These are phyloP conservation scores for Eimeria praecox DNA, from an alignment of 169 alveolate species.

Conservation along the genomic window DNA sequence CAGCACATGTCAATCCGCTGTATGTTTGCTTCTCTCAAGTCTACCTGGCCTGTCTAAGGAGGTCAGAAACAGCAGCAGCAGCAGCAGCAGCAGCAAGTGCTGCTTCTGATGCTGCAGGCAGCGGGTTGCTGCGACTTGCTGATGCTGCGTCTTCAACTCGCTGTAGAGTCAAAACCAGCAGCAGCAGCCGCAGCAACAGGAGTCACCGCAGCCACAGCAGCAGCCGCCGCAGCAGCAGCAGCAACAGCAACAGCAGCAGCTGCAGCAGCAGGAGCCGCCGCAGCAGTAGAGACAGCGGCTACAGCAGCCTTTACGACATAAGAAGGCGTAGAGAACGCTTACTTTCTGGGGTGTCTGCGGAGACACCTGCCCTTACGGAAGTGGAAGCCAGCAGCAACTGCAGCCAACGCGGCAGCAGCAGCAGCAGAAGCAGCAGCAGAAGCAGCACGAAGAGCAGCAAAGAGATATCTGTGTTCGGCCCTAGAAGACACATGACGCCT, in stretches of 20 bases:
- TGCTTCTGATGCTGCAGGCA: neutral
- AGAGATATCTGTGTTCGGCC: neutral
- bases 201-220: neutral
- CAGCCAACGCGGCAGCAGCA: slow-evolving; percentile 36
- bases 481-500: neutral
- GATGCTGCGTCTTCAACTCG: neutral
- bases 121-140: neutral
- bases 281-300: slow-evolving; percentile 58
- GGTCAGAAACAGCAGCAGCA: slow-evolving; percentile 46
- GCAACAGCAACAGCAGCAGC: neutral
- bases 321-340: neutral
- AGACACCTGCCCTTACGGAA: neutral
- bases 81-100: slow-evolving; percentile 11
- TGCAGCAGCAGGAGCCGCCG: slow-evolving; percentile 40
- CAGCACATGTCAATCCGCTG: slow-evolving; percentile 14
- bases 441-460: slow-evolving; percentile 6
- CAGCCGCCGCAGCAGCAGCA: neutral
- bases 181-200: neutral
- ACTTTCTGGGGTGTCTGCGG: neutral
- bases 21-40: slow-evolving; percentile 47
- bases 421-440: slow-evolving; percentile 57
- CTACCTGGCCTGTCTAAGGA: slow-evolving; percentile 24
- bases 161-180: neutral
- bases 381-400: neutral
- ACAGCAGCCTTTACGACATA: neutral